A percentile compares a stretch with the other conserved stretches of the same genome.
These are phyloP conservation scores for Volvariella surrecta DNA, from an alignment of 1,284 basidiomycete species.

Conservation along the genomic window DNA sequence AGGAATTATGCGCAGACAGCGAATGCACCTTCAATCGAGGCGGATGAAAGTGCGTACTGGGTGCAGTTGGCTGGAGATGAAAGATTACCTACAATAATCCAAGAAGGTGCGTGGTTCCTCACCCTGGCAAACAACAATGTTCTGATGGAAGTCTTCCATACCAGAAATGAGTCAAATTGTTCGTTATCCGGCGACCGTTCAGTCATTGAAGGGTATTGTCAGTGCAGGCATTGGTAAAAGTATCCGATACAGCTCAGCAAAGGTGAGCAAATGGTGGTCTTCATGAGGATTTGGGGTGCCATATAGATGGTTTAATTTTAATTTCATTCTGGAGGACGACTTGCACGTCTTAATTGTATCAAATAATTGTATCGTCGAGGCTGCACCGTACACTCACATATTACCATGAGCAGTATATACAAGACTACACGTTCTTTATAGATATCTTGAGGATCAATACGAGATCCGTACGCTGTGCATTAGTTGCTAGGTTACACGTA, in stretches of 20 bases:
- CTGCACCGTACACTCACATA: not conserved
- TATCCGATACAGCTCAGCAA: constrained; percentile 63
- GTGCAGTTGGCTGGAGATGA: constrained; percentile 58
- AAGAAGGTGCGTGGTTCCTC: constrained; percentile 41
- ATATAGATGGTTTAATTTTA: not conserved
- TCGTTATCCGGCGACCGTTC: constrained; percentile 73
- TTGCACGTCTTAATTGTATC: not conserved
- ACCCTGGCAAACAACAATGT: no score
- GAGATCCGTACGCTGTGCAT: no score
- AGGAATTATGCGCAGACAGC: constrained; percentile 31
- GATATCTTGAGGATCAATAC: no score
- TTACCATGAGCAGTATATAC: not conserved
- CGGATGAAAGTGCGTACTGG: constrained; percentile 74
- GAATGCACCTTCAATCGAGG: constrained; percentile 19
- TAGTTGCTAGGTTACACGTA: no score
- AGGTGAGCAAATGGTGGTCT: constrained; percentile 78
- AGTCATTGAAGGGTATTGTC: constrained; percentile 80
- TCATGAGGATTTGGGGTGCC: not conserved
- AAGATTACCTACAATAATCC: constrained; percentile 45
- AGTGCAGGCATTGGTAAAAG: constrained; percentile 81
- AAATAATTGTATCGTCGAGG: not conserved
- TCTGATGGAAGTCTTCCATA: not conserved
- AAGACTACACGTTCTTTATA: no score
- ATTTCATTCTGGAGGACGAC: not conserved
- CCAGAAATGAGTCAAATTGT: constrained; percentile 76